Evolutionary conservation across 1,284 basidiomycete genomes (phyloP), one percentile per base, ranked within the genome.

Genomic region (Sporisorium graminicola): DNA sequence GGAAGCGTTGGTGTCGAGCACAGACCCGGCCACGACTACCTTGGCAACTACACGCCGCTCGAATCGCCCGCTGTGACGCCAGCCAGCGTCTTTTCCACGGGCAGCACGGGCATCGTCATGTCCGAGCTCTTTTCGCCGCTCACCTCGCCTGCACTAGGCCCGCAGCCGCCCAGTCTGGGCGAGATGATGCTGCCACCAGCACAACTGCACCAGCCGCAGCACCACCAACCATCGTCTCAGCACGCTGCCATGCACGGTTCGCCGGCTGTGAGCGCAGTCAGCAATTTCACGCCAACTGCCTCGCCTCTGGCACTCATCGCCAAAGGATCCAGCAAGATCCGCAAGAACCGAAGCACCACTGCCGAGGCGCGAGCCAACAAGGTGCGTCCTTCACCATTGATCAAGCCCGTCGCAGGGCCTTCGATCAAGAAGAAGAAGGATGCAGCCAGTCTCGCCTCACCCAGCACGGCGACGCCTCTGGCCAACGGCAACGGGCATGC

Each of bases 71-170:
- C 80, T 2, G 74, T 82, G 42, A 85, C 84, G 4, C 84, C 84
- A 0, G 84, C 84, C 18, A 85, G 82, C 56, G 84, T 84, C 29
- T 85, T 85, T 31, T 82, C 86, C 31, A 86, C 81, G 33, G 73
- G 78, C 35, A 84, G 81, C 63, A 75, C 78, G 24, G 72, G 82
- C 14, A 84, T 86, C 56, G 80, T 84, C 51, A 83, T 86, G 26
- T 86, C 82, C 58, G 88, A 88, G 37, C 88, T 89, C 80, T 89
- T 90, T 79, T 89, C 89, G 4, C 89, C 89, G 1, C 82, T 90
- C 43, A 89, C 89, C 1, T 90, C 89, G 7, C 90, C 90, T 0
- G 90, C 89, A 0, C 86, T 90, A 6, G 87, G 87, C 43, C 88
- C 89, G 1, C 79, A 85, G 14, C 65, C 78, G 29, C 78, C 78